A percentile compares a stretch with the other conserved stretches of the same genome.
Evolutionary conservation across 1,139 yeast species (phyloP).

Genomic region (Hemisphaericaspora xylanilytica): DNA sequence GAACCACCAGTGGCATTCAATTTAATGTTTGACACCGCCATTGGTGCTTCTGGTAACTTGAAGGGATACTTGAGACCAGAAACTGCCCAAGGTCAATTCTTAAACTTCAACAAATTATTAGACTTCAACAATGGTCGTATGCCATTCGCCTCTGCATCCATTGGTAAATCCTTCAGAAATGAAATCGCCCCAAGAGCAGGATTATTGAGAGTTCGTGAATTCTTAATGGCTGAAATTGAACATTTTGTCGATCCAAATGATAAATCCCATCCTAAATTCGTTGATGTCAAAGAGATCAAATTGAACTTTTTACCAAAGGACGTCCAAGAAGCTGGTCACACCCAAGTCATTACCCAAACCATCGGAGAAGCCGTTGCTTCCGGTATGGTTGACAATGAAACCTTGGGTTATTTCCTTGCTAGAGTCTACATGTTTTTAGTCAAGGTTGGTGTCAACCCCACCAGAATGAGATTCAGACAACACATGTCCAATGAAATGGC

Average conservation of each 20-base stretch:
- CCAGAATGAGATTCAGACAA: slow-evolving; percentile 92
- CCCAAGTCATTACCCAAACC: slow-evolving; percentile 60
- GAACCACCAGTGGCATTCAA: slow-evolving; percentile 94
- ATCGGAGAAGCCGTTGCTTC: slow-evolving; percentile 86
- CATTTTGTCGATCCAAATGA: slow-evolving; percentile 93
- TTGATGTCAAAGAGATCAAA: slow-evolving; percentile 68
- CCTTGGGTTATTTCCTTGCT: slow-evolving; percentile 94
- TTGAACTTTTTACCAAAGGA: slow-evolving; percentile 80
- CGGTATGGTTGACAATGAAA: slow-evolving; percentile 93
- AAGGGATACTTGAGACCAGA: slow-evolving; percentile 97
- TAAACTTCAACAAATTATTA: slow-evolving; percentile 88
- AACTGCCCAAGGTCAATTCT: slow-evolving; percentile 99
- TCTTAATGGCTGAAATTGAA: slow-evolving; percentile 98
- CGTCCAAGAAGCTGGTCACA: slow-evolving; percentile 82
- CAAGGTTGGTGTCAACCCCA: slow-evolving; percentile 86
- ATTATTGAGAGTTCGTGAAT: slow-evolving; percentile 94
- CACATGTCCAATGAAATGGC: slow-evolving; percentile 99
- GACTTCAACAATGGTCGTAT: slow-evolving; percentile 94
- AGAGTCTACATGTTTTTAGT: slow-evolving; percentile 82
- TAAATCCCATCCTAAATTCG: slow-evolving; percentile 79
- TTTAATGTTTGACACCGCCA: slow-evolving; percentile 98
- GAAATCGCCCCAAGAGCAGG: slow-evolving; percentile 99
- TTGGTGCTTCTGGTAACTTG: slow-evolving; percentile 96
- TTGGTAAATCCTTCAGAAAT: slow-evolving; percentile 98
- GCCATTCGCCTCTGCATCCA: slow-evolving; percentile 99